Percentiles rank a stretch among this genome's conserved stretches.
These are phyloP conservation scores for Scorias spongiosa DNA, from an alignment of 2,329 filamentous ascomycete genomes.

Conservation along the genomic window DNA sequence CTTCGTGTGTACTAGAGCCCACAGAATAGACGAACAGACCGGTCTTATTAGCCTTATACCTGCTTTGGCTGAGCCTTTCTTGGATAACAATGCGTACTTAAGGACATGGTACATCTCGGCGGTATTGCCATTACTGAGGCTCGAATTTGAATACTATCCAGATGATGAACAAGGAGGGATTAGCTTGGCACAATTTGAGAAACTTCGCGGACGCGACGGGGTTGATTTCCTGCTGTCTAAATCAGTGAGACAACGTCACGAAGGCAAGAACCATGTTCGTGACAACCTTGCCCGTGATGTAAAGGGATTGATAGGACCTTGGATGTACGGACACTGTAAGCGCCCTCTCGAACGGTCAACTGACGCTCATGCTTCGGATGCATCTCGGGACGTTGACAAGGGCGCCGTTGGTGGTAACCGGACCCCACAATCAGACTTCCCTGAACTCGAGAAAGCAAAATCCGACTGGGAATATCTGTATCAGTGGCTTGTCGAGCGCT, in stretches of 20 bases:
- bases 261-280: conserved; percentile 2
- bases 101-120: conserved; percentile 54
- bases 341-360: conserved; percentile 30
- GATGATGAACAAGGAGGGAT: conserved; percentile 38
- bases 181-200: conserved; percentile 49
- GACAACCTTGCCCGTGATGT: conserved; percentile 46
- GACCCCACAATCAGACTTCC: conserved; percentile 15
- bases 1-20: conserved; percentile 54
- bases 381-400: too few species aligned
- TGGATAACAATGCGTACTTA: conserved; percentile 45
- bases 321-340: conserved; percentile 51
- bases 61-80: conserved; percentile 52
- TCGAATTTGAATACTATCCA: conserved; percentile 56
- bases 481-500: conserved; percentile 49
- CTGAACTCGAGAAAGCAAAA: conserved; percentile 24
- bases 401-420: conserved; percentile 7
- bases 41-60: conserved; percentile 57
- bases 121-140: conserved; percentile 51
- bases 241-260: conserved; percentile 20
- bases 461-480: conserved; percentile 56
- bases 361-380: too few species aligned
- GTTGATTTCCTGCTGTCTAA: conserved; percentile 47
- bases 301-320: conserved; percentile 54
- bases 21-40: conserved; percentile 55
- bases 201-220: conserved; percentile 42